phyloP scores from a whole-genome alignment of 768 basidiomycete species.

The Daedaleopsis sinensis region DNA sequence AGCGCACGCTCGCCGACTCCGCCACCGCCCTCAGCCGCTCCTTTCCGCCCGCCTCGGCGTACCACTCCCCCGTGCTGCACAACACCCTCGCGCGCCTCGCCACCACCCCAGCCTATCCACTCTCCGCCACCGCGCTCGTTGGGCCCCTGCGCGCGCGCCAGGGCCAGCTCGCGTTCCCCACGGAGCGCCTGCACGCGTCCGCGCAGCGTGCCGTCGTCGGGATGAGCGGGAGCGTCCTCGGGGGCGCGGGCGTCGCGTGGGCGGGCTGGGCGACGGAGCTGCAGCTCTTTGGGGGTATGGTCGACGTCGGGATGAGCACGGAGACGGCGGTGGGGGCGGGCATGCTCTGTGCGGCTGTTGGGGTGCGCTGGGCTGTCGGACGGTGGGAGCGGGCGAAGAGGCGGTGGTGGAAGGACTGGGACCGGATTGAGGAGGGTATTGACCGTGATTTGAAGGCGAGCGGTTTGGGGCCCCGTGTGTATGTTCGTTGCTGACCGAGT shows the following conservation, averaged over 20 bases:
- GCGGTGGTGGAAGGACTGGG: slow-evolving; percentile 71
- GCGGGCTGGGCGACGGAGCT: slow-evolving; percentile 65
- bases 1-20: slow-evolving; percentile 44
- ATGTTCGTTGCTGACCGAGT: neutral
- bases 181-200: slow-evolving; percentile 60
- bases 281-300: slow-evolving; percentile 18
- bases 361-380: slow-evolving; percentile 64
- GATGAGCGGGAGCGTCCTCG: slow-evolving; percentile 49
- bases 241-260: slow-evolving; percentile 61
- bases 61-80: slow-evolving; percentile 57
- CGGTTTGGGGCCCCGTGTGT: slow-evolving; percentile 8
- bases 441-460: slow-evolving; percentile 66
- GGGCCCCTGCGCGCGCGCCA: slow-evolving; percentile 54
- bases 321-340: slow-evolving; percentile 65
- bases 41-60: slow-evolving; percentile 39
- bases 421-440: slow-evolving; percentile 61
- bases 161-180: slow-evolving; percentile 59
- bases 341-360: slow-evolving; percentile 48
- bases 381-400: slow-evolving; percentile 70
- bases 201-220: slow-evolving; percentile 61
- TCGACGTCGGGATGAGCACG: slow-evolving; percentile 51
- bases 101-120: slow-evolving; percentile 45
- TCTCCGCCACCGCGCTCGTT: slow-evolving; percentile 51
- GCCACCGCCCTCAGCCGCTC: slow-evolving; percentile 44
- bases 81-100: slow-evolving; percentile 61